Base-by-base conservation (phyloP, 805 yeast genomes). In the Peterozyma xylosa region DNA sequence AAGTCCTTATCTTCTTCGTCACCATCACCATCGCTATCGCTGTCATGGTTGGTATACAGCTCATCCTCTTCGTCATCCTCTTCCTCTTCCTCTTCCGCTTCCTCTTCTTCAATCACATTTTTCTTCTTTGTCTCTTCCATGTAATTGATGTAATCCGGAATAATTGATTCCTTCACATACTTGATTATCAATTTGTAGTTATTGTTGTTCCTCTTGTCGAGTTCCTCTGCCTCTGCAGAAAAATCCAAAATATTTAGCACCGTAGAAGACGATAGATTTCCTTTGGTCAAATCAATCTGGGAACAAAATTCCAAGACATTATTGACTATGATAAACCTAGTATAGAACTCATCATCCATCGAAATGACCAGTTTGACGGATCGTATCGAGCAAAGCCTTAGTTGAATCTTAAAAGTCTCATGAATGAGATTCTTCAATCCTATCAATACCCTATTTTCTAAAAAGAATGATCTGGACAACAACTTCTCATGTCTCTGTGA, bases 361-460 rank as follows among this genome's bases (percentile, higher is more conserved):
- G 71, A 54, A 4, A 89, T 62, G 1, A 85, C 70, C 35, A 74
- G 70, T 53, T 85, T 82, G 39, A 88, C 59, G 50, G 89, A 79
- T 44, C 95, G 59, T 10, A 89, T 56, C 1, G 84, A 86, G 29
- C 88, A 78, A 43, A 88, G 62, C 51, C 83, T 72, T 37, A 86
- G 57, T 38, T 80, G 80, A 41, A 68, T 64, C 48, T 71, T 67
- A 33, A 75, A 69, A 3, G 47, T 40, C 2, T 67, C 53, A 27
- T 51, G 58, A 30, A 84, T 64, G 35, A 87, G 54, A 37, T 64
- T 62, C 7, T 76, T 62, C 11, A 88, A 65, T 0, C 86, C 83
- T 13, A 64, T 54, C 42, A 87, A 56, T 3, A 88, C 64, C 42
- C 76, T 66, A 50, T 78, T 76, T 39, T 78, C 79, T 35, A 82